phyloP scores from a whole-genome alignment of 495 filamentous ascomycete genomes.

The Lepidopterella palustris region DNA sequence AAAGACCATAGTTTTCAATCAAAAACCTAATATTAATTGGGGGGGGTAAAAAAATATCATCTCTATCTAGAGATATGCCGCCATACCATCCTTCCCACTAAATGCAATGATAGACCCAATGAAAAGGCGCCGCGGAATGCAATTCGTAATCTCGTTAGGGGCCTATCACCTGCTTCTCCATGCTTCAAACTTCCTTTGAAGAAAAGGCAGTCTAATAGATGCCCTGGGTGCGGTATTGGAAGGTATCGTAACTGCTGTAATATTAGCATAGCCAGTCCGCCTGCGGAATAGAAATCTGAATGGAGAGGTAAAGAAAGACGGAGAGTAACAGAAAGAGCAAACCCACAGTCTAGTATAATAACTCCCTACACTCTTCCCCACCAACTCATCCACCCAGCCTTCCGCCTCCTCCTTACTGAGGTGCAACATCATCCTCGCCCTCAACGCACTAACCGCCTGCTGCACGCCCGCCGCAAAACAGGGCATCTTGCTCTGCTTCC shows the following conservation, averaged over 20 bases:
- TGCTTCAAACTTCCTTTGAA: too few species aligned
- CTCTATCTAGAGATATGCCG: too few species aligned
- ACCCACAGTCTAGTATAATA: constrained; percentile 70
- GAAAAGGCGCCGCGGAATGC: neutral
- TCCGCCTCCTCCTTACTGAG: constrained; percentile 68
- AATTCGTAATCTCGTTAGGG: neutral
- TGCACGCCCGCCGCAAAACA: constrained; percentile 60
- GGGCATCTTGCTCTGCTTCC: constrained; percentile 66
- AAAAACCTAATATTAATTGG: too few species aligned
- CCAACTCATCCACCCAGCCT: constrained; percentile 64
- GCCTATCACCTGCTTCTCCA: too few species aligned
- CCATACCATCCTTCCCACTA: too few species aligned
- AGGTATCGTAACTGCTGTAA: constrained; percentile 61
- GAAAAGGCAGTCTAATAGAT: constrained; percentile 53
- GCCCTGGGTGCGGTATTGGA: constrained; percentile 72
- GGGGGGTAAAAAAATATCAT: too few species aligned
- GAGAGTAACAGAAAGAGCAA: constrained; percentile 7
- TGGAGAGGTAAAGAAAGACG: neutral
- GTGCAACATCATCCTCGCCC: constrained; percentile 65
- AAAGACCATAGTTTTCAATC: too few species aligned
- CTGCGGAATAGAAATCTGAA: neutral
- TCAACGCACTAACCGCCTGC: constrained; percentile 54
- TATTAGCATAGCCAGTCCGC: neutral
- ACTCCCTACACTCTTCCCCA: constrained; percentile 63
- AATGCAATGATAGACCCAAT: too few species aligned